Conservation (phyloP, 2,329 filamentous ascomycete genomes). For the Dryadomyces quercivorus region DNA sequence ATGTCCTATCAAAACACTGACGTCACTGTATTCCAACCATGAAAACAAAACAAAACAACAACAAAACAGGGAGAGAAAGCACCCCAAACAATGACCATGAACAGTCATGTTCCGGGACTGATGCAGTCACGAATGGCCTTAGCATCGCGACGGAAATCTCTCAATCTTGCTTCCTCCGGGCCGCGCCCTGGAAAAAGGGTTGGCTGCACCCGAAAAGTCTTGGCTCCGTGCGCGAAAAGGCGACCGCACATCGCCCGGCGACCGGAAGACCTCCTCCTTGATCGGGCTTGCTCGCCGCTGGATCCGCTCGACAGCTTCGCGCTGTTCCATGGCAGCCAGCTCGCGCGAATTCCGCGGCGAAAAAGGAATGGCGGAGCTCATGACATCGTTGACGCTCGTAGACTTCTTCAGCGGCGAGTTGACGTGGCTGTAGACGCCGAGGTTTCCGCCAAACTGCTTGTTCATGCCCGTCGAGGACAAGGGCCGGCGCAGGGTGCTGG, state of each 20-base stretch:
- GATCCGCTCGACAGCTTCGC: conserved; percentile 21
- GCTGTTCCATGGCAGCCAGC: conserved; percentile 47
- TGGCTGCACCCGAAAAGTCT: conserved; percentile 7
- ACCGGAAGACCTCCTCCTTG: conserved; percentile 21
- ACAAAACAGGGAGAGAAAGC: neutral
- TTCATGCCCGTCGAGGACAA: conserved; percentile 9
- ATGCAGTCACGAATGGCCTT: neutral
- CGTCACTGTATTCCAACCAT: neutral
- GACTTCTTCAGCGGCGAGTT: conserved; percentile 77
- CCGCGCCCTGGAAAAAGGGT: conserved; percentile 27
- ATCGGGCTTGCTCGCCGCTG: conserved; percentile 26
- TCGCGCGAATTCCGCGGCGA: conserved; percentile 49
- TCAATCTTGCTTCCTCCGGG: conserved; percentile 26
- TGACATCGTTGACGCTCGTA: conserved; percentile 47
- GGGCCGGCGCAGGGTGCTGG: conserved; percentile 13
- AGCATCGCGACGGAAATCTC: conserved; percentile 25
- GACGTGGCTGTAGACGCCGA: conserved; percentile 69
- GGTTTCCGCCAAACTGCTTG: conserved; percentile 50
- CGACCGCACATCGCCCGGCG: neutral
- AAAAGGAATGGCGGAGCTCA: conserved; percentile 23
- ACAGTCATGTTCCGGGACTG: neutral
- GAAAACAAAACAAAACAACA: neutral
- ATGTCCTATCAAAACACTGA: neutral
- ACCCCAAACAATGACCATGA: neutral
- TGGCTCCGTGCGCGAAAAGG: neutral